A percentile compares a stretch with the other conserved stretches of the same genome.
These are phyloP conservation scores for Fonsecaea erecta DNA, from an alignment of 2,329 filamentous ascomycete genomes.

Conservation along the genomic window DNA sequence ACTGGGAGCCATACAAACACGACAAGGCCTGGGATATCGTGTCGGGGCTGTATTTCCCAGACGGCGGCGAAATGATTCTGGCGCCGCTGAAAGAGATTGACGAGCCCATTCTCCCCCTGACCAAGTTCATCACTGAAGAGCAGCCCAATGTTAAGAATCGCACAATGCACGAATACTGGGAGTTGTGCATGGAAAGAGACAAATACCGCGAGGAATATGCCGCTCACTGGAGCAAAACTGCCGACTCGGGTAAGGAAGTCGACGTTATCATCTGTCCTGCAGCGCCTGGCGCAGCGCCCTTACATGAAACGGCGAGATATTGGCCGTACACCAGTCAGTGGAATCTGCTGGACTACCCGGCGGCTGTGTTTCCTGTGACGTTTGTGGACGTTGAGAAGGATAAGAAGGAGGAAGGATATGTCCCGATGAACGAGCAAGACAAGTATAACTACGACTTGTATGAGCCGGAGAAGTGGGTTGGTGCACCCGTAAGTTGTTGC, in stretches of 20 bases:
- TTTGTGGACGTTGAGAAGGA: conserved; percentile 52
- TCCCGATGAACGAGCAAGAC: conserved; percentile 45
- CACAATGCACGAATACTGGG: conserved; percentile 46
- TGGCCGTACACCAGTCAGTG: conserved; percentile 71
- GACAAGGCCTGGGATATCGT: conserved; percentile 54
- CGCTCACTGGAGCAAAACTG: conserved; percentile 52
- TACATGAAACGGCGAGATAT: conserved; percentile 59
- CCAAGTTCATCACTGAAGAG: conserved; percentile 62
- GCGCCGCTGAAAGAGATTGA: conserved; percentile 58
- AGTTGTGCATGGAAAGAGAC: conserved; percentile 44
- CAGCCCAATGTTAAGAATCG: conserved; percentile 56
- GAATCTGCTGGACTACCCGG: conserved; percentile 72
- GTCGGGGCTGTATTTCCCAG: conserved; percentile 60
- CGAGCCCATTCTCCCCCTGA: conserved; percentile 64
- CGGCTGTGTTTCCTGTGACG: conserved; percentile 63
- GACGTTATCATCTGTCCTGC: conserved; percentile 62
- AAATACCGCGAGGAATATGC: conserved; percentile 53
- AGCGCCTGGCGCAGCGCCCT: conserved; percentile 42
- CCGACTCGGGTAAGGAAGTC: conserved; percentile 50
- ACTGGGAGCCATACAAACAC: conserved; percentile 59
- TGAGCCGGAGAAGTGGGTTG: conserved; percentile 53
- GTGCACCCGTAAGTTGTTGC: conserved; percentile 59
- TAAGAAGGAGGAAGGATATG: conserved; percentile 36
- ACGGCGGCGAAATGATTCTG: conserved; percentile 62
- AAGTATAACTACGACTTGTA: conserved; percentile 52